These are phyloP conservation scores for Poa pratensis DNA, from an alignment of 176 grass and related monocot species.

Conservation along the genomic window DNA sequence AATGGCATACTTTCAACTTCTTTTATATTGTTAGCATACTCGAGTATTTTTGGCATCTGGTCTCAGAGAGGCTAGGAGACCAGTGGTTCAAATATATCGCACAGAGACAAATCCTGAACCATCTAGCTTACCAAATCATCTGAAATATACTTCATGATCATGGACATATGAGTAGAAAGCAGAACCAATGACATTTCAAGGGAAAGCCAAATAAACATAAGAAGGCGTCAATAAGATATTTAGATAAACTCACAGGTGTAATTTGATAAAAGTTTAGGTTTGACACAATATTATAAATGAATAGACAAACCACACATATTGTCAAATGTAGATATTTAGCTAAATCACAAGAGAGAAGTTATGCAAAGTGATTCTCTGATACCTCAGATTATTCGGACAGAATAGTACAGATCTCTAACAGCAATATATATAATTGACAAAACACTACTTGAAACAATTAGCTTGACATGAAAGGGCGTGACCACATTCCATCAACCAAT, in stretches of 20 bases:
- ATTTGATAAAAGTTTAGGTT: background rate
- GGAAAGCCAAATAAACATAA: background rate
- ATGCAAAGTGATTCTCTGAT: too few relatives aligned
- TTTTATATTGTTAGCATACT: too few relatives aligned
- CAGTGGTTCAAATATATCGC: too few relatives aligned
- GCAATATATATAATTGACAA: background rate
- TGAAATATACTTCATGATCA: background rate
- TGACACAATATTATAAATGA: background rate
- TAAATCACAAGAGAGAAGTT: background rate
- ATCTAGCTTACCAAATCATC: background rate
- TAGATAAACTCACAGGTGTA: background rate
- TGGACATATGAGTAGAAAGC: background rate
- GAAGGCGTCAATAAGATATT: background rate
- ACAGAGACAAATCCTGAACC: background rate
- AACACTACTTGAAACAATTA: background rate
- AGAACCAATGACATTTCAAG: background rate
- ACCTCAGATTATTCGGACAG: too few relatives aligned
- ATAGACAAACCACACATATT: background rate
- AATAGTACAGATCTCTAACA: background rate
- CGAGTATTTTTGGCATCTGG: too few relatives aligned
- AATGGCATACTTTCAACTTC: too few relatives aligned
- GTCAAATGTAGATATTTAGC: background rate
- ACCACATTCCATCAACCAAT: background rate
- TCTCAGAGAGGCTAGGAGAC: too few relatives aligned
- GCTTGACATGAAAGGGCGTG: background rate